Conservation (phyloP, 768 basidiomycete species). For the Trametes cingulata region DNA sequence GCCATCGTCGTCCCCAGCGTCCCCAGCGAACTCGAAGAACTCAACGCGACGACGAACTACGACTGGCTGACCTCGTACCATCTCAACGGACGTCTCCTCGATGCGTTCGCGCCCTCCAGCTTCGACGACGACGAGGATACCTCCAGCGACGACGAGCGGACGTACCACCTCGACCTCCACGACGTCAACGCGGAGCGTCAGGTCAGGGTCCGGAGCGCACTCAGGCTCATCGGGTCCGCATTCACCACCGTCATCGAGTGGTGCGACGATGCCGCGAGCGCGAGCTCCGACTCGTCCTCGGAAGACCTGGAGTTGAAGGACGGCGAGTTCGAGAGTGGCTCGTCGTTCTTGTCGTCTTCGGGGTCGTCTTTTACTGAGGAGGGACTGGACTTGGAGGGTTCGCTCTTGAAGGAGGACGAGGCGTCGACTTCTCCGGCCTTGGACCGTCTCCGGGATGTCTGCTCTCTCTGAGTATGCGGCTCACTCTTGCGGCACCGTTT, state of each 20-base stretch:
- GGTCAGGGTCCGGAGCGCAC: neutral
- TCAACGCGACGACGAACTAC: neutral
- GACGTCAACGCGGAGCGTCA: neutral
- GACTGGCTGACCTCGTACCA: neutral
- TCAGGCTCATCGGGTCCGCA: neutral
- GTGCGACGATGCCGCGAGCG: neutral
- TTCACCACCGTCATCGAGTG: neutral
- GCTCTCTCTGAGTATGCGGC: too few species aligned
- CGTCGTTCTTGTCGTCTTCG: neutral
- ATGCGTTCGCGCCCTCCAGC: neutral
- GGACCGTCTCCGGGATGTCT: too few species aligned
- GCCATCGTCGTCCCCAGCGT: neutral
- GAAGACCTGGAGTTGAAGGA: neutral
- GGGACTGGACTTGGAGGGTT: neutral
- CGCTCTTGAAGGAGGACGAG: neutral
- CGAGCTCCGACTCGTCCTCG: neutral
- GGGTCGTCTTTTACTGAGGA: neutral
- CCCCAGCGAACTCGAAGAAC: too few species aligned
- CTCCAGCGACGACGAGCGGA: neutral
- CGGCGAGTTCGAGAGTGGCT: neutral
- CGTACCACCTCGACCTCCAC: neutral
- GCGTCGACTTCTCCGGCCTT: neutral
- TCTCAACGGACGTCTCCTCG: neutral
- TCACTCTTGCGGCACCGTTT: too few species aligned
- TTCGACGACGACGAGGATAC: neutral